phyloP scores from a whole-genome alignment of 108 stramenopile genomes.

The Nannochloropsis gaditana region DNA sequence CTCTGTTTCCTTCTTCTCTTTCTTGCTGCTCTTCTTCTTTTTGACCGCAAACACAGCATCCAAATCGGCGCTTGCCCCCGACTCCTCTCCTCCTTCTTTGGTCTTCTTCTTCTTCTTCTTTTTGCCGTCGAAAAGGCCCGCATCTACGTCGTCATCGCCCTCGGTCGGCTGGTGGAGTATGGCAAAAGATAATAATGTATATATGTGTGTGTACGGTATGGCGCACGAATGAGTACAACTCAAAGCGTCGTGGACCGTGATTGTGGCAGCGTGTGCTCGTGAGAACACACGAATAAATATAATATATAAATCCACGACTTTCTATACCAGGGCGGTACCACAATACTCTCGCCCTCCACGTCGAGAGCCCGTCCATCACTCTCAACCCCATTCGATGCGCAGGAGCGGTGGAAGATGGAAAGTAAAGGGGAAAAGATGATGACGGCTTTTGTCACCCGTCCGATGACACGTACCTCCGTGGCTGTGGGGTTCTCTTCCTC shows the following conservation, averaged over 20 bases:
- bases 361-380: too few species aligned
- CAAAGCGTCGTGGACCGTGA: too few species aligned
- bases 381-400: too few species aligned
- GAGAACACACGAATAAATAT: too few species aligned
- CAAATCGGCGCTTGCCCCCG: not conserved
- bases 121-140: not conserved
- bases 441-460: not conserved
- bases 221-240: too few species aligned
- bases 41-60: not conserved
- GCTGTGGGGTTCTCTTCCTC: not conserved
- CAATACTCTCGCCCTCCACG: too few species aligned
- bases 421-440: not conserved
- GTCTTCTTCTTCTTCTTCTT: constrained; percentile 6
- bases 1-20: not conserved
- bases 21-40: constrained; percentile 16
- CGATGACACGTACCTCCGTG: not conserved
- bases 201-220: too few species aligned
- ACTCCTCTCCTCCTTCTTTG: not conserved
- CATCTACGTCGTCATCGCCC: not conserved
- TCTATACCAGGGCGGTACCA: too few species aligned
- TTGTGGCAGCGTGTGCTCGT: too few species aligned
- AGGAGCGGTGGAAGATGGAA: not conserved
- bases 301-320: too few species aligned
- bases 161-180: not conserved
- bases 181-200: too few species aligned